Conservation (phyloP, 805 yeast species). For the Kluyveromyces starmeri region DNA sequence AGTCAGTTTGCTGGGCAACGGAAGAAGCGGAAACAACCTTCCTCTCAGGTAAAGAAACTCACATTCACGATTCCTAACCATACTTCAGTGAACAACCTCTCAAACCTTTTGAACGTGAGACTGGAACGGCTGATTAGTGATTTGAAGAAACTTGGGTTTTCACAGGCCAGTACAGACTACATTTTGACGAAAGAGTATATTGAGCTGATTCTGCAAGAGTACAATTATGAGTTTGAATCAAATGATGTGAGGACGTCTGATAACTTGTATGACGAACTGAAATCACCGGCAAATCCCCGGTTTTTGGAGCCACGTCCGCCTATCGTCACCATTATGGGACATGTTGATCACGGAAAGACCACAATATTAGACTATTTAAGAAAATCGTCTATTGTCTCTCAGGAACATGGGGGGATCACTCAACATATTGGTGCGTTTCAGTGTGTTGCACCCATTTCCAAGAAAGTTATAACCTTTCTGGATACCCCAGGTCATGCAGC, state of each 20-base stretch:
- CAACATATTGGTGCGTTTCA: conserved; percentile 98
- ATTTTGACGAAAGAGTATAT: conserved; percentile 84
- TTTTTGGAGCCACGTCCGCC: conserved; percentile 70
- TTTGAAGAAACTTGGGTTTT: conserved; percentile 64
- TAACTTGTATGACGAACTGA: conserved; percentile 51
- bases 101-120: conserved; percentile 60
- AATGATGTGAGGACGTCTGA: conserved; percentile 39
- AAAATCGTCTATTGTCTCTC: conserved; percentile 71
- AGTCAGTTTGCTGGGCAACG: conserved; percentile 3
- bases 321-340: conserved; percentile 96
- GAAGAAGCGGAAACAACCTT: conserved; percentile 7
- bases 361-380: conserved; percentile 83
- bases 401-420: conserved; percentile 93
- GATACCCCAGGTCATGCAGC: conserved; percentile 99
- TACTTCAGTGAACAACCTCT: conserved; percentile 68
- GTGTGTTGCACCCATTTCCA: conserved; percentile 66
- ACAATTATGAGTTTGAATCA: conserved; percentile 51
- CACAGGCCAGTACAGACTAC: conserved; percentile 56
- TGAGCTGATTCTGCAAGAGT: conserved; percentile 79
- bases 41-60: conserved; percentile 13
- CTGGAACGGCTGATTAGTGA: conserved; percentile 49
- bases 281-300: conserved; percentile 42
- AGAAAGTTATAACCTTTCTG: conserved; percentile 73
- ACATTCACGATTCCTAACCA: conserved; percentile 54
- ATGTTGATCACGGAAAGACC: conserved; percentile 97